Evolutionary conservation across 2,329 filamentous ascomycete genomes (phyloP).

Genomic region (Cephalotrichum gorgonifer): DNA sequence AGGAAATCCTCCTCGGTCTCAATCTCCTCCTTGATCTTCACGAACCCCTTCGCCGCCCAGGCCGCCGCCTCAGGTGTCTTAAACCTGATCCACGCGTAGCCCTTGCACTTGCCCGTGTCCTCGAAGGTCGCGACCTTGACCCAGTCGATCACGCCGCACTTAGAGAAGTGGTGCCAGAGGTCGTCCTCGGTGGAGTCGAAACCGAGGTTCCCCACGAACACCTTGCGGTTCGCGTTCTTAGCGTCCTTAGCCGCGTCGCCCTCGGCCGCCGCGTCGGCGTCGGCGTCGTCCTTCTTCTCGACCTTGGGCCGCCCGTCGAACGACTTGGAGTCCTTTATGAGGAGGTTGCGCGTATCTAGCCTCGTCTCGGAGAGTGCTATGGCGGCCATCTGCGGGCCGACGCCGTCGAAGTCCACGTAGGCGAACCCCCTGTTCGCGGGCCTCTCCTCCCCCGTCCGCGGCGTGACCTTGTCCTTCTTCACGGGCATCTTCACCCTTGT

Average conservation of each 20-base stretch:
- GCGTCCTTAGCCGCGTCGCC: constrained; percentile 17
- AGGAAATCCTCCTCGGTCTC: constrained; percentile 53
- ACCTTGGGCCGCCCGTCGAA: constrained; percentile 84
- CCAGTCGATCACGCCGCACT: constrained; percentile 74
- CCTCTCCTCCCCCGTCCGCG: constrained; percentile 15
- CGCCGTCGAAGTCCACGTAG: constrained; percentile 80
- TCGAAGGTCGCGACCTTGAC: constrained; percentile 91
- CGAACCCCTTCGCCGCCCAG: constrained; percentile 63
- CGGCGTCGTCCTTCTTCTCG: constrained; percentile 26
- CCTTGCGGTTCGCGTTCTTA: constrained; percentile 61
- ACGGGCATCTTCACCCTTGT: constrained; percentile 72
- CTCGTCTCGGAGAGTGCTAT: constrained; percentile 79
- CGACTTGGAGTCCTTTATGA: constrained; percentile 88
- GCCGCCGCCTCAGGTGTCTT: constrained; percentile 65
- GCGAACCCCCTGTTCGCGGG: constrained; percentile 81
- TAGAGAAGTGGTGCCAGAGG: constrained; percentile 68
- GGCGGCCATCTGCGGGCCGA: constrained; percentile 62
- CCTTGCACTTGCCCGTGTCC: constrained; percentile 95
- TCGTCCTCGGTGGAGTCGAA: constrained; percentile 77
- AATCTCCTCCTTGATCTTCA: constrained; percentile 57
- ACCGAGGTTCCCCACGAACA: constrained; percentile 86
- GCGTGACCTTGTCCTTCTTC: constrained; percentile 8
- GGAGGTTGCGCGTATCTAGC: constrained; percentile 62
- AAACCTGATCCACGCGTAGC: constrained; percentile 92
- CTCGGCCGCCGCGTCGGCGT: constrained; percentile 12